Conservation (phyloP, 1,139 yeast species). For the Suhomyces guaymorum region DNA sequence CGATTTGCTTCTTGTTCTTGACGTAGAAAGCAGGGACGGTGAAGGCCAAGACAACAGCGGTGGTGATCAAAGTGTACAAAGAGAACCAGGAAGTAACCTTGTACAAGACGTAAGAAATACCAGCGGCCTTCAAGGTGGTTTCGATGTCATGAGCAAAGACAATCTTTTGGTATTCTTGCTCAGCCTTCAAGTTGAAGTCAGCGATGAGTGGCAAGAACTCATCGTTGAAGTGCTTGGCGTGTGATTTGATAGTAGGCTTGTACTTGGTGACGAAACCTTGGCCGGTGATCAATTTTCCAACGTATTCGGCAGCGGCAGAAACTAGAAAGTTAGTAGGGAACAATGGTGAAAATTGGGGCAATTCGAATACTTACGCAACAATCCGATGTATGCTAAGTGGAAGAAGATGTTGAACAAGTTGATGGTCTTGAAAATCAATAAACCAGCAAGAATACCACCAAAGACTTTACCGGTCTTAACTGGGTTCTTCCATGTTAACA, state of each 20-base stretch:
- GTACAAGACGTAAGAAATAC: conserved; percentile 62
- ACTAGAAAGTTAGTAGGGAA: conserved; percentile 29
- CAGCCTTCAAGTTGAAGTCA: conserved; percentile 42
- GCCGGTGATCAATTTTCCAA: conserved; percentile 65
- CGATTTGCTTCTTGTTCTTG: conserved; percentile 77
- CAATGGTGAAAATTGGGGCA: not conserved
- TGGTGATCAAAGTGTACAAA: conserved; percentile 63
- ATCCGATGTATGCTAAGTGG: conserved; percentile 50
- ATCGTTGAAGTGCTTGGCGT: conserved; percentile 42
- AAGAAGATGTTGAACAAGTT: conserved; percentile 70
- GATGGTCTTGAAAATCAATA: conserved; percentile 67
- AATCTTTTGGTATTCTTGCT: conserved; percentile 56
- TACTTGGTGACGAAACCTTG: conserved; percentile 70
- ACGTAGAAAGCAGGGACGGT: conserved; percentile 74
- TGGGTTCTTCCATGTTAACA: conserved; percentile 86
- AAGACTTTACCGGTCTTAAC: conserved; percentile 74
- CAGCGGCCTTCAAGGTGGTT: conserved; percentile 72
- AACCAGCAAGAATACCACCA: conserved; percentile 59
- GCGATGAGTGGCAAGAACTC: conserved; percentile 48
- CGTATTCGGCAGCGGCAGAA: conserved; percentile 70
- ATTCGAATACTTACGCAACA: conserved; percentile 41
- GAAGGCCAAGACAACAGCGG: conserved; percentile 64
- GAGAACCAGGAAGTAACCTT: conserved; percentile 78
- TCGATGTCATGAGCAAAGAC: conserved; percentile 68
- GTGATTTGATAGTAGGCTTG: conserved; percentile 50